Percentiles rank a stretch among this genome's conserved stretches.
Evolutionary conservation across 768 basidiomycete species (phyloP).

Genomic region (Tulasnella sp.): DNA sequence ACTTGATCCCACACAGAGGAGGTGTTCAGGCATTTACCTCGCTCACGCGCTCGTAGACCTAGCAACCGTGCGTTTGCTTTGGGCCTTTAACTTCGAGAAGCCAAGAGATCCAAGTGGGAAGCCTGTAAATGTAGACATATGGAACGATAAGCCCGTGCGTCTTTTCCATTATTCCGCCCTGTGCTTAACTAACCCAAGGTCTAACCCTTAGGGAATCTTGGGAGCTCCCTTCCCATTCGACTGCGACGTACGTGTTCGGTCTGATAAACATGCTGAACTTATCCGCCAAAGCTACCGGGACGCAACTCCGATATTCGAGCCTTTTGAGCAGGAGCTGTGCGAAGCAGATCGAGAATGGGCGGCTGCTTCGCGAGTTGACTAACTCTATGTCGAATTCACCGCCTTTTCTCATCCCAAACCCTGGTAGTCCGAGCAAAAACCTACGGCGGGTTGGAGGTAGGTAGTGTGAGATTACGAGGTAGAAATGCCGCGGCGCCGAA

Average conservation of each 20-base stretch:
- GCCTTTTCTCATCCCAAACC: too few species aligned
- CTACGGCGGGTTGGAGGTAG: too few species aligned
- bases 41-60: neutral
- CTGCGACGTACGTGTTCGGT: neutral
- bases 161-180: neutral
- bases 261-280: neutral
- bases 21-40: neutral
- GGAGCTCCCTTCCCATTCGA: neutral
- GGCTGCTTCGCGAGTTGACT: neutral
- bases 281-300: neutral
- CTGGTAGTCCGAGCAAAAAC: too few species aligned
- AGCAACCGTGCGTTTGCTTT: neutral
- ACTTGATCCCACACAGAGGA: neutral
- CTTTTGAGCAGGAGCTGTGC: neutral
- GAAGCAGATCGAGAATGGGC: neutral
- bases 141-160: neutral
- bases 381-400: too few species aligned
- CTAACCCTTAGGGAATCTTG: neutral
- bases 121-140: constrained; percentile 3
- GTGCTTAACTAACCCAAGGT: neutral
- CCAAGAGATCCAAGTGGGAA: neutral
- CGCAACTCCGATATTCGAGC: neutral
- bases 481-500: too few species aligned
- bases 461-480: too few species aligned
- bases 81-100: neutral